Evolutionary conservation across 805 yeast species (phyloP), one percentile per base, ranked within the genome.

Genomic region (Lipomyces kockii): DNA sequence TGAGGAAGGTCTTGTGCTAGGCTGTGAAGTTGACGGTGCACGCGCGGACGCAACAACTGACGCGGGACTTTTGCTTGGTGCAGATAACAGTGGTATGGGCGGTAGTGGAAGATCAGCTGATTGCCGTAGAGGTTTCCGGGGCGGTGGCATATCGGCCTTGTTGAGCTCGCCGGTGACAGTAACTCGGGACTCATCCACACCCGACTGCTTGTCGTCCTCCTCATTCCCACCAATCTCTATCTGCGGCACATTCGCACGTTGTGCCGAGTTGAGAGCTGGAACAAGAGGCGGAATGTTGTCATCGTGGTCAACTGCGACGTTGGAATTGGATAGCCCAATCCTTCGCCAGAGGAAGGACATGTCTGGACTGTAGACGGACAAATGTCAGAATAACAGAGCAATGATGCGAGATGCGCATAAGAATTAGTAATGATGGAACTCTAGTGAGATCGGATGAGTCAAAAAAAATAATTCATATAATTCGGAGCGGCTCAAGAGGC

Each of bases 201-300:
- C n/a, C 17, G 55, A 55, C 37, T 29, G 37, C 25, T 34, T 56
- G 1, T 20, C 43, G 25, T 29, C 7, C 32, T 29, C 32, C 32
- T 8, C 62, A 27, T 46, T 34, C 25, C 8, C 39, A 53, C 9
- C 56, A 11, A 17, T 29, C 17, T 59, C 57, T 12, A 6, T 17
- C 29, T 25, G 25, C 3, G 60, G 60, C 29, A 14, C 34, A n/a
- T n/a, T 61, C 9, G 65, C 67, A 12, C 71, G 57, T 53, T 68
- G 71, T 9, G 68, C 65, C 1, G 71, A 68, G 39, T 67, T 32
- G 34, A 60, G 53, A 3, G 71, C 55, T 2, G 71, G 71, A 59
- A 68, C 66, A 1, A 55, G 54, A 12, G 71, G 61, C 7, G 70
- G 65, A 11, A 32, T 34, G 27, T 67, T 62, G 46, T 60, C 62